Conservation (phyloP, 2,329 filamentous ascomycete species). For the Exophiala alcalophila region DNA sequence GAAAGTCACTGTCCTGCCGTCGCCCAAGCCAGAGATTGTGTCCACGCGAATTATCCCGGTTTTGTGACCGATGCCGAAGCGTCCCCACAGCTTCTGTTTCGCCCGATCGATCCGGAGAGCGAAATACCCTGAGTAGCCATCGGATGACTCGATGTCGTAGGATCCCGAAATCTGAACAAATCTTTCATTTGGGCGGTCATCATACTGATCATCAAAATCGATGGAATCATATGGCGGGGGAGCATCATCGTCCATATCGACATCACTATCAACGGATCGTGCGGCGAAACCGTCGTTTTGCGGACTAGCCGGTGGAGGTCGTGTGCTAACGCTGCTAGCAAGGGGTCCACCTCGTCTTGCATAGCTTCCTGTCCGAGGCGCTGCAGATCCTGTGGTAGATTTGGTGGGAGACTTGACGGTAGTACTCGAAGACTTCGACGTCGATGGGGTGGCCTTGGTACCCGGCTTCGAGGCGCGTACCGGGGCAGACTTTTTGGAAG, state of each 20-base stretch:
- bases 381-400: neutral
- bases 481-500: neutral
- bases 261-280: constrained; percentile 11
- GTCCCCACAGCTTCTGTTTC: constrained; percentile 17
- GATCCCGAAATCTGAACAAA: constrained; percentile 17
- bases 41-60: constrained; percentile 15
- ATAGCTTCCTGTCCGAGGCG: constrained; percentile 5
- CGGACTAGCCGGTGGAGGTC: neutral
- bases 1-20: constrained; percentile 7
- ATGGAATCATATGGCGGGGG: constrained; percentile 12
- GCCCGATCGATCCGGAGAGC: constrained; percentile 7
- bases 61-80: constrained; percentile 10
- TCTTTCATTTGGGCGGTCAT: neutral
- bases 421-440: constrained; percentile 5
- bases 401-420: constrained; percentile 2
- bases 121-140: neutral
- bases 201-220: constrained; percentile 4
- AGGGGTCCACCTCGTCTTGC: constrained; percentile 14
- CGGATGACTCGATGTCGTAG: constrained; percentile 11
- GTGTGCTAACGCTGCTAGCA: neutral
- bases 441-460: neutral
- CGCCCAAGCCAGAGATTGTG: constrained; percentile 5
- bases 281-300: constrained; percentile 6
- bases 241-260: constrained; percentile 19
- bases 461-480: too few species aligned